A percentile compares a stretch with the other conserved stretches of the same genome.
Evolutionary conservation across 2,329 filamentous ascomycete genomes (phyloP).

Genomic region (Aspergillus sp.): DNA sequence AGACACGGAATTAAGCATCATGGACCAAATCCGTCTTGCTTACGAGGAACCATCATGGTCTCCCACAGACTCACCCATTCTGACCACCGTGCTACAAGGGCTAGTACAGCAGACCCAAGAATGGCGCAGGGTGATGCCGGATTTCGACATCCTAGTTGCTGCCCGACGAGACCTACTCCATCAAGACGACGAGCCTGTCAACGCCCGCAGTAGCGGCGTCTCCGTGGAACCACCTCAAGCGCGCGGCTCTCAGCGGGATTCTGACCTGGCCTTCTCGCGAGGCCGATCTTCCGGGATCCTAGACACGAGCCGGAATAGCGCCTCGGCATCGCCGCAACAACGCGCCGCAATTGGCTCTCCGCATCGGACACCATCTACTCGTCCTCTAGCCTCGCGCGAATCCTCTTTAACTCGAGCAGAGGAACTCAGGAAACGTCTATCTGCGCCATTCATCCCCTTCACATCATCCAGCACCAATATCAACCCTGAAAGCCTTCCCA

Average conservation of each 20-base stretch:
- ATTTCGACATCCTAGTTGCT: constrained; percentile 64
- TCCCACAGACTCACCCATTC: constrained; percentile 38
- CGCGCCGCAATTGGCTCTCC: constrained; percentile 15
- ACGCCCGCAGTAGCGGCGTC: constrained; percentile 9
- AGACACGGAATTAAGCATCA: constrained; percentile 6
- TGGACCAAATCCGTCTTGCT: constrained; percentile 20
- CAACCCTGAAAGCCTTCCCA: neutral
- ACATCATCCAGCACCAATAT: constrained; percentile 4
- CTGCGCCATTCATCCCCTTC: constrained; percentile 20
- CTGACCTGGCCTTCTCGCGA: constrained; percentile 15
- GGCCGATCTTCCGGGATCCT: constrained; percentile 15
- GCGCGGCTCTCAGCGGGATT: neutral
- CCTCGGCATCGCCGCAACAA: constrained; percentile 11
- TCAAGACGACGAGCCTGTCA: constrained; percentile 20
- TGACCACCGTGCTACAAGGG: constrained; percentile 51
- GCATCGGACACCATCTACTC: constrained; percentile 14
- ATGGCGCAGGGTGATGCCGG: constrained; percentile 57
- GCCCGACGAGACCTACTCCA: constrained; percentile 43
- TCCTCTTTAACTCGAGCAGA: constrained; percentile 20
- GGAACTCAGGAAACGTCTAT: constrained; percentile 27
- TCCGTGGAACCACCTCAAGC: neutral
- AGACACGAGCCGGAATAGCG: constrained; percentile 4
- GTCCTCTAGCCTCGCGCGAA: constrained; percentile 16
- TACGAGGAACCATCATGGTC: constrained; percentile 40
- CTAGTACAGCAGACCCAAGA: constrained; percentile 55